Percentiles rank a stretch among this genome's conserved stretches.
Conservation (phyloP, 208 protist species). For the Porcisia deanei region DNA sequence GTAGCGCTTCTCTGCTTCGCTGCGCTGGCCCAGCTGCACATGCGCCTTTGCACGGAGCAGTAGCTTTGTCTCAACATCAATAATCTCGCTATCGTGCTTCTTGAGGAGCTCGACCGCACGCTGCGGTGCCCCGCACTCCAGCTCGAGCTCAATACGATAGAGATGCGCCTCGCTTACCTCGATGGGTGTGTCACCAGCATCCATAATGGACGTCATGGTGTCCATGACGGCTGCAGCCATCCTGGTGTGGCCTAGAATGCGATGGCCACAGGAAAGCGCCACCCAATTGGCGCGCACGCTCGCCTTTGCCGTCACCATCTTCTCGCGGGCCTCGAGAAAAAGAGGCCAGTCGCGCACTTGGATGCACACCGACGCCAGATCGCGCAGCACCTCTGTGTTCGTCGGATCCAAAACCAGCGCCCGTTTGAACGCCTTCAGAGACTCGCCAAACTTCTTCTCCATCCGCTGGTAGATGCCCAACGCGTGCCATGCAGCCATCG, state of each 20-base stretch:
- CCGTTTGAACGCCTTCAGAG: conserved; percentile 93
- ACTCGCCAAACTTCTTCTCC: conserved; percentile 91
- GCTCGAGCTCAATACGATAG: conserved; percentile 76
- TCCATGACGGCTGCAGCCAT: conserved; percentile 78
- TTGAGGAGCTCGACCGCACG: conserved; percentile 82
- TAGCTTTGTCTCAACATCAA: conserved; percentile 60
- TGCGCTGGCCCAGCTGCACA: conserved; percentile 70
- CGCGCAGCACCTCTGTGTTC: conserved; percentile 91
- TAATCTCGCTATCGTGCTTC: conserved; percentile 67
- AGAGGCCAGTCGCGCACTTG: conserved; percentile 93
- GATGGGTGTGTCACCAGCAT: conserved; percentile 64
- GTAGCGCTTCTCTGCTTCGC: conserved; percentile 79
- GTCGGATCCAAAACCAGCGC: conserved; percentile 67
- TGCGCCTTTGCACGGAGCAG: conserved; percentile 69
- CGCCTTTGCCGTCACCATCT: conserved; percentile 88
- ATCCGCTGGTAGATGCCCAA: conserved; percentile 91
- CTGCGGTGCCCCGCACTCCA: conserved; percentile 54
- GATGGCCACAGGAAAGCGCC: conserved; percentile 79
- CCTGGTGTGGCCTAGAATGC: conserved; percentile 70
- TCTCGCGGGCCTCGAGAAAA: conserved; percentile 86
- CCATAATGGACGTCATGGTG: conserved; percentile 79
- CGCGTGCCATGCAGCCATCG: conserved; percentile 94
- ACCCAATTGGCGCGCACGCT: conserved; percentile 89
- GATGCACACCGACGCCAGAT: conserved; percentile 89
- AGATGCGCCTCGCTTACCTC: conserved; percentile 77